Base-by-base conservation (phyloP, 495 filamentous ascomycete genomes). In the Xylaria cubensis region DNA sequence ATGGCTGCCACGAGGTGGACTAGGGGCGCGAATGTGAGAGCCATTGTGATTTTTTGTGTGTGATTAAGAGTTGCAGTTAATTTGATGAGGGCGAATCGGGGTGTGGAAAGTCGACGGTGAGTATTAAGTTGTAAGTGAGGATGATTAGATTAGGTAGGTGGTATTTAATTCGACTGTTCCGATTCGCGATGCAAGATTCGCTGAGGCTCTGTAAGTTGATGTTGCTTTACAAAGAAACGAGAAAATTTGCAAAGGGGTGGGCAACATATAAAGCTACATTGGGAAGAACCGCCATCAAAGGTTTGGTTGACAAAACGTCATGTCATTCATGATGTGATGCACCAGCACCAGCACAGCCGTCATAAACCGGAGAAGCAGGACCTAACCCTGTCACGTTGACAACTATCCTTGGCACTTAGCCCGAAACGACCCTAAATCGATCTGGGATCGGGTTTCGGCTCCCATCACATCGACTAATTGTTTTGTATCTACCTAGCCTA, bases 1-100 rank as follows among this genome's bases (percentile, higher is more conserved):
- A 93, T 72, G 8, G 82, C 84, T 72, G 94, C 91, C 62, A 86
- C 79, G 70, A 87, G 82, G 78, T 93, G 92, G 69, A 92, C 83
- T 21, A 89, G 86, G 64, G 90, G 86, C 39, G 90, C 86, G 80
- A 89, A 87, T 70, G 78, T 77, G 72, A 80, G 72, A 42, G 79
- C 77, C 84, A 88, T 88, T 19, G 64, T 79, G 67, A 36, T 69
- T 41, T 51, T 51, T 0, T 48, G 19, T 39, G 4, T 12, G 24
- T 5, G 2, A 24, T 71, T 26, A 26, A 48, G 15, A 34, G 24
- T n/a, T 56, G 64, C 13, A 32, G 51, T 19, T n/a, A 24, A 12
- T 69, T n/a, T 7, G 55, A 8, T 3, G 51, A 19, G 26, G 5
- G 10, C 12, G 34, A 56, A 19, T 61, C 34, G 34, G 6, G 34